Base-by-base conservation (phyloP, 176 grass and related monocot species). In the Carex littledalei region DNA sequence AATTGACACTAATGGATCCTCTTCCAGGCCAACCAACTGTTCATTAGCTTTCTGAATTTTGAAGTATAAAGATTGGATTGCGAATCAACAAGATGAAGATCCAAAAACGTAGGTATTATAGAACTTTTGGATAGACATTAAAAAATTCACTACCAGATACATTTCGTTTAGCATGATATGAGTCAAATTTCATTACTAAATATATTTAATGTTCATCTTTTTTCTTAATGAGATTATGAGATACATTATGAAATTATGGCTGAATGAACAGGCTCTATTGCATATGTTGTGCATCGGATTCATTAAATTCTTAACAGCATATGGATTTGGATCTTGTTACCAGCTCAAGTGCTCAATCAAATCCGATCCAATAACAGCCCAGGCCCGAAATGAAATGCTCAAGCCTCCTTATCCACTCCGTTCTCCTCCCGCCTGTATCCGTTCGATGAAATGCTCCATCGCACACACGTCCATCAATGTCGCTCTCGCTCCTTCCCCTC, bases 401-500 rank as follows among this genome's bases (percentile, higher is more conserved):
- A 29, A 29, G 29, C 29, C 26, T 26, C 85, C 89, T 91, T 94
- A 91, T 89, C 87, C 86, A 75, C 32, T 81, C 9, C 13, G 20
- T 9, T 59, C 21, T 63, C 76, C 53, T 49, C 58, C 81, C 20
- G 1, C 65, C 50, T 15, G 63, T 53, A 43, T 79, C 39, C 49
- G 24, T 52, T 84, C 85, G 59, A 90, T 85, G 83, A 20, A 83
- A 74, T 79, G 90, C 81, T 2, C 12, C 41, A 68, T 24, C 39
- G 87, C 4, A 77, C 47, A 80, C 61, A 86, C 62, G 45, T 5
- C 63, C 22, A 59, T 35, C 86, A 45, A 74, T 94, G 92, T 90
- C 82, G 68, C 78, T 91, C 89, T 84, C 82, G 3, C 86, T 80
- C 24, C 67, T 87, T 59, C 52, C 83, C 80, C 68, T 90, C 79